Percentiles rank a stretch among this genome's conserved stretches.
Evolutionary conservation across 2,329 filamentous ascomycete genomes (phyloP).

Genomic region (Domatiomyces globalis): DNA sequence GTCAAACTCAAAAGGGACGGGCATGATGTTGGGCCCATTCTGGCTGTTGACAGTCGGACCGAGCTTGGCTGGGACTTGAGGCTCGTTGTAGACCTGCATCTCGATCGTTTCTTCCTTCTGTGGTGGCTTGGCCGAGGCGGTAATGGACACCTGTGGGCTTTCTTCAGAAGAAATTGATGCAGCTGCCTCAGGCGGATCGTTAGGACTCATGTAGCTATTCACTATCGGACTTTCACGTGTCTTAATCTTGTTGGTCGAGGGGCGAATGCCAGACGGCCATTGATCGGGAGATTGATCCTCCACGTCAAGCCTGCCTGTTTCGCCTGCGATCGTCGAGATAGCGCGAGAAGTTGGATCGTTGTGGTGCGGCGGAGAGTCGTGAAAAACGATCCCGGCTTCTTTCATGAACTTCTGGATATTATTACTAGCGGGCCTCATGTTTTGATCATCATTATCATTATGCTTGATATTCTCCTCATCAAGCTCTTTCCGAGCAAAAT

Average conservation of each 20-base stretch:
- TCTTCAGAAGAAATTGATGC: not conserved
- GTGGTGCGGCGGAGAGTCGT: not conserved
- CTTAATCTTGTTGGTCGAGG: not conserved
- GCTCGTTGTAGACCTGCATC: not conserved
- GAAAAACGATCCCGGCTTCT: not conserved
- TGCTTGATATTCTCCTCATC: not conserved
- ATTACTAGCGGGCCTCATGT: too few relatives aligned
- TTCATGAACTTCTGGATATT: not conserved
- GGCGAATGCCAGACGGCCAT: not conserved
- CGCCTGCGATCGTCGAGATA: too few relatives aligned
- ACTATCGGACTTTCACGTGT: not conserved
- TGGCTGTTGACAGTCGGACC: slow-evolving; percentile 3
- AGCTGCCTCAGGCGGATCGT: not conserved
- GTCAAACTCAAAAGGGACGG: slow-evolving; percentile 17
- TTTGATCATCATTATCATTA: not conserved
- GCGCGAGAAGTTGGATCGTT: not conserved
- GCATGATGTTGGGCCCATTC: slow-evolving; percentile 9
- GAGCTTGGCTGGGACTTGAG: slow-evolving; percentile 7
- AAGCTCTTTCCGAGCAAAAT: slow-evolving; percentile 7
- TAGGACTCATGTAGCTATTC: not conserved
- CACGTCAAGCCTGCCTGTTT: too few relatives aligned
- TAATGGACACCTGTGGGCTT: not conserved
- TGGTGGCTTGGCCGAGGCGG: not conserved
- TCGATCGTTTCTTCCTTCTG: not conserved
- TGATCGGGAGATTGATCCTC: not conserved